phyloP scores from a whole-genome alignment of 2,329 filamentous ascomycete genomes.

The Botrytis aclada region DNA sequence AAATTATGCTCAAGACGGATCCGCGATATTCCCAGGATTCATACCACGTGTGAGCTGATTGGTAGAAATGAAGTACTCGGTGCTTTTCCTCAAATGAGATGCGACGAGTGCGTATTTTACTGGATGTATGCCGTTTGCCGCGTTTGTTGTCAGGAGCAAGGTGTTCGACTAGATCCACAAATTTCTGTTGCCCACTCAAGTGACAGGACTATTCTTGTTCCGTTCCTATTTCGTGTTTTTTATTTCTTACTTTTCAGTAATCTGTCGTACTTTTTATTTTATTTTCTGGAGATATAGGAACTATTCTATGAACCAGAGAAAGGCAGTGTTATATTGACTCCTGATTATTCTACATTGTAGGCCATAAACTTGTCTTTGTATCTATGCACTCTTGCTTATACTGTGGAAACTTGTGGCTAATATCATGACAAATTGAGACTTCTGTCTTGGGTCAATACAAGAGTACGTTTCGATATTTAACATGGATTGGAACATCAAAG shows the following conservation, averaged over 20 bases:
- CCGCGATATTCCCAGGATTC: neutral
- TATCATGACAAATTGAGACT: neutral
- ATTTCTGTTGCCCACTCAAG: neutral
- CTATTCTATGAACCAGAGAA: neutral
- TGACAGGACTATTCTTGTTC: neutral
- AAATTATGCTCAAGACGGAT: neutral
- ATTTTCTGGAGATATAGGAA: too few species aligned
- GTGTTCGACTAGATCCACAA: neutral
- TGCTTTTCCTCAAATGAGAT: neutral
- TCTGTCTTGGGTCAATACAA: neutral
- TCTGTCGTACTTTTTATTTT: rapidly evolving
- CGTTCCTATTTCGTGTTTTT: neutral
- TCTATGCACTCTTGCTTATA: neutral
- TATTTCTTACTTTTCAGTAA: neutral
- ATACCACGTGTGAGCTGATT: neutral
- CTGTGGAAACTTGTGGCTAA: neutral
- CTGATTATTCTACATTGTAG: neutral
- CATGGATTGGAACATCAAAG: neutral
- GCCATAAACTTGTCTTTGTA: too few species aligned
- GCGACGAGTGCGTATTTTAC: neutral
- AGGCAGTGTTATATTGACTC: too few species aligned
- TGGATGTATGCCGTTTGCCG: neutral
- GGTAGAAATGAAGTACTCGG: neutral
- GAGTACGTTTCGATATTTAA: neutral
- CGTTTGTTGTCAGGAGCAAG: neutral